Base-by-base conservation (phyloP, 2,329 filamentous ascomycete species). In the Rhynchosporium agropyri region DNA sequence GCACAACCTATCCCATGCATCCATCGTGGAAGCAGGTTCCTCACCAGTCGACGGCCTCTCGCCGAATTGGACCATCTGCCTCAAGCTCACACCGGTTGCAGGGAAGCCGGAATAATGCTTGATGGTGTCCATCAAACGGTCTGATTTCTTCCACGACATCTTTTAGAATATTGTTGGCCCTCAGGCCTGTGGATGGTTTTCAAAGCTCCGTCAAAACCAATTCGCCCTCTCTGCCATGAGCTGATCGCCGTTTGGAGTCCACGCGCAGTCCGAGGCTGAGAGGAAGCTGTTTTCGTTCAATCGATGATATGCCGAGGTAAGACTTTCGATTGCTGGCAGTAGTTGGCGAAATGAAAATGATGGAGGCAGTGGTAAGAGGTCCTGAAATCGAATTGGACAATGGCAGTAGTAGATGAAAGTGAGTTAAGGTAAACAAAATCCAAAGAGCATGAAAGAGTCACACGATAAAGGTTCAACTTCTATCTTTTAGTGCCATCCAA, bases 1-100 rank as follows among this genome's bases (percentile, higher is more conserved):
- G n/a, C 42, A 48, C 31, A 58, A 50, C 31, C 45, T 57, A 7
- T 33, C 4, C 28, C 5, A 42, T 33, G 28, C 40, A 20, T 20
- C 20, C 20, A 20, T 20, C 20, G 20, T 20, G 20, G 20, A 20
- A 20, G 20, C 20, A 33, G 20, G 33, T 49, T 62, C 77, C 84
- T 73, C 81, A 95, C 91, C 92, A 72, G 88, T 91, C 15, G 93
- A 97, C 59, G 94, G 93, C 76, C 88, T 91, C 81, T 97, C 92
- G 75, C 94, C 94, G 77, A 98, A 98, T 78, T 98, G 94, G 63
- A 98, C 94, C 95, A 99, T 99, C 83, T 99, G 95, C 77, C 95
- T 87, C 78, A 99, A 83, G 76, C 93, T 97, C 73, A 96, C 91
- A 73, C 95, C 95, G 13, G 95, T 99, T 65, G 95, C 95, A 69